A percentile compares a stretch with the other conserved stretches of the same genome.
phyloP scores from a whole-genome alignment of 192 early-diverging fungal species.

The Gonapodya prolifera region DNA sequence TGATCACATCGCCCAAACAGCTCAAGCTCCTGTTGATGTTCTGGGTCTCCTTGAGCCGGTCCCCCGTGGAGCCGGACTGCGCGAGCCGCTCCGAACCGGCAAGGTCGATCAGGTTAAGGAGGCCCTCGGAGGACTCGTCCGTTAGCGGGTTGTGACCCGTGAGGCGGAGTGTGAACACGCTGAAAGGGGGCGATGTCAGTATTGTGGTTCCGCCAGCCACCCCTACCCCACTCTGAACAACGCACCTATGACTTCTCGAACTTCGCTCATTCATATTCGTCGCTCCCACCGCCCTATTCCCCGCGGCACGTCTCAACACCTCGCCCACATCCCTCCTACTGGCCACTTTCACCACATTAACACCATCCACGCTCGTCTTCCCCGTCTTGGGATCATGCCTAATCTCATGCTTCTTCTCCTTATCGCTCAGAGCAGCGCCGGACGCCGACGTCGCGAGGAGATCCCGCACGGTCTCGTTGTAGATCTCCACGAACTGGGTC shows the following conservation, averaged over 20 bases:
- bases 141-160: conserved; percentile 11
- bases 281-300: conserved; percentile 35
- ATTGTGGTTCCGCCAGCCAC: too few species aligned
- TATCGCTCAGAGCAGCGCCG: too few species aligned
- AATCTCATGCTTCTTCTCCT: conserved; percentile 66
- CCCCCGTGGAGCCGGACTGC: conserved; percentile 32
- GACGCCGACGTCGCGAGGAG: too few species aligned
- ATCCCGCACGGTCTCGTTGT: conserved; percentile 47
- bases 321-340: conserved; percentile 29
- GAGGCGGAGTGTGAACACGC: conserved; percentile 37
- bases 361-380: conserved; percentile 44
- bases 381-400: conserved; percentile 64
- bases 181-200: too few species aligned
- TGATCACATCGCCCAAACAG: conserved; percentile 58
- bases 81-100: conserved; percentile 44
- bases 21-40: conserved; percentile 58
- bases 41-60: conserved; percentile 45
- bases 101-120: conserved; percentile 41
- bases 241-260: conserved; percentile 55
- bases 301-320: conserved; percentile 37
- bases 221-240: too few species aligned
- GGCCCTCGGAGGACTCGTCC: conserved; percentile 18
- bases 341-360: conserved; percentile 33
- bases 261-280: conserved; percentile 40
- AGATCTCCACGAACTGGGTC: conserved; percentile 58